Conservation (phyloP, 805 yeast species). For the Candida glaebosa region DNA sequence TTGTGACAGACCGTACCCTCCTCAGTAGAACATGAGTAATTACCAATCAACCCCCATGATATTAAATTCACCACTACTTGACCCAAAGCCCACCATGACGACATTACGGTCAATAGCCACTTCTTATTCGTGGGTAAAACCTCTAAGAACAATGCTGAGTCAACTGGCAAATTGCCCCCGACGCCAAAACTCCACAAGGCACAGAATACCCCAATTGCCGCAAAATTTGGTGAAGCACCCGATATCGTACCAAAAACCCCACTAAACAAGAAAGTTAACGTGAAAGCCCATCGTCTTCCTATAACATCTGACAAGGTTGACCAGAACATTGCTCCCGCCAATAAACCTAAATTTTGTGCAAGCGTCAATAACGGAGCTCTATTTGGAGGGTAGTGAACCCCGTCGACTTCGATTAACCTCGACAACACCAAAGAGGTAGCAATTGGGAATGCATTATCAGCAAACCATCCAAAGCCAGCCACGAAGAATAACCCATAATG, state of each 20-base stretch:
- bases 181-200: constrained; percentile 28
- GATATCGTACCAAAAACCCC: constrained; percentile 25
- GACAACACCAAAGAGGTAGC: constrained; percentile 31
- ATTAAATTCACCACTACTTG: constrained; percentile 50
- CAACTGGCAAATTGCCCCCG: constrained; percentile 32
- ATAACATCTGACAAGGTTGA: constrained; percentile 26
- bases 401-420: constrained; percentile 28
- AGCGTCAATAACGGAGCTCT: constrained; percentile 36
- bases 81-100: constrained; percentile 63
- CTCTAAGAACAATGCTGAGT: constrained; percentile 27
- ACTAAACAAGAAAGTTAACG: constrained; percentile 23
- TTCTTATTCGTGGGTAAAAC: constrained; percentile 23
- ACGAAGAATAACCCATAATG: constrained; percentile 49
- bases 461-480: constrained; percentile 60
- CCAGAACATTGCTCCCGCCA: constrained; percentile 30
- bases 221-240: constrained; percentile 28
- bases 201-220: constrained; percentile 23
- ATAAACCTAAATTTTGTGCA: constrained; percentile 41
- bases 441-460: constrained; percentile 41
- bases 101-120: constrained; percentile 32
- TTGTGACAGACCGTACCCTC: constrained; percentile 40
- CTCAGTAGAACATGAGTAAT: constrained; percentile 38
- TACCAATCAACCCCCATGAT: constrained; percentile 55
- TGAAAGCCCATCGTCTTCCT: constrained; percentile 30
- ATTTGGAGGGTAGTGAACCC: constrained; percentile 32